Evolutionary conservation across 1,284 basidiomycete species (phyloP).

Genomic region (Microbotryum violaceum): DNA sequence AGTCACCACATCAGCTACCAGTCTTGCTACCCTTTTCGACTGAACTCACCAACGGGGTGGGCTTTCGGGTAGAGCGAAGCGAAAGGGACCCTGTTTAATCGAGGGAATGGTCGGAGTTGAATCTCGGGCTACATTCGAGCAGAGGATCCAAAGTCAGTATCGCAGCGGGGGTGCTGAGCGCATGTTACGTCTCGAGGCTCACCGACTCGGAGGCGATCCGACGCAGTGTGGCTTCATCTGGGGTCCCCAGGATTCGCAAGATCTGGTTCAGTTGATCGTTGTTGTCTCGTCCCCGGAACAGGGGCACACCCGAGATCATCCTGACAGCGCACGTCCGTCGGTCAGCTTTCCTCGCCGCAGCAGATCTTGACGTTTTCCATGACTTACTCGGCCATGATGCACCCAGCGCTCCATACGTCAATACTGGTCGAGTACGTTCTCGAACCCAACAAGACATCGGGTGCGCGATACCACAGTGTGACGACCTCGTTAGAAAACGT

Average conservation of each 20-base stretch:
- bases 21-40: too few relatives aligned
- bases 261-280: conserved; percentile 97
- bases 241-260: conserved; percentile 94
- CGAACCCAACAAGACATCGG: conserved; percentile 93
- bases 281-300: conserved; percentile 96
- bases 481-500: conserved; percentile 96
- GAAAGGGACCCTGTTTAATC: conserved; percentile 85
- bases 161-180: neutral
- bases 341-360: neutral
- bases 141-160: neutral
- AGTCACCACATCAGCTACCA: too few relatives aligned
- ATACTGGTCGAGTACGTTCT: conserved; percentile 97
- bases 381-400: conserved; percentile 89
- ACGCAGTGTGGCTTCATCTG: conserved; percentile 76
- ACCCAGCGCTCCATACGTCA: conserved; percentile 98
- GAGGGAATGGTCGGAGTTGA: conserved; percentile 74
- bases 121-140: conserved; percentile 67
- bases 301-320: conserved; percentile 86
- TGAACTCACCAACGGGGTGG: conserved; percentile 63
- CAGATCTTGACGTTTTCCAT: too few relatives aligned
- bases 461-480: conserved; percentile 98
- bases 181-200: conserved; percentile 38
- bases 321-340: conserved; percentile 2
- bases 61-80: conserved; percentile 86
- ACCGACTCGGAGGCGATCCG: conserved; percentile 90